Percentiles rank a stretch among this genome's conserved stretches.
These are phyloP conservation scores for Cladosporium phlei DNA, from an alignment of 2,329 filamentous ascomycete species.

Conservation along the genomic window DNA sequence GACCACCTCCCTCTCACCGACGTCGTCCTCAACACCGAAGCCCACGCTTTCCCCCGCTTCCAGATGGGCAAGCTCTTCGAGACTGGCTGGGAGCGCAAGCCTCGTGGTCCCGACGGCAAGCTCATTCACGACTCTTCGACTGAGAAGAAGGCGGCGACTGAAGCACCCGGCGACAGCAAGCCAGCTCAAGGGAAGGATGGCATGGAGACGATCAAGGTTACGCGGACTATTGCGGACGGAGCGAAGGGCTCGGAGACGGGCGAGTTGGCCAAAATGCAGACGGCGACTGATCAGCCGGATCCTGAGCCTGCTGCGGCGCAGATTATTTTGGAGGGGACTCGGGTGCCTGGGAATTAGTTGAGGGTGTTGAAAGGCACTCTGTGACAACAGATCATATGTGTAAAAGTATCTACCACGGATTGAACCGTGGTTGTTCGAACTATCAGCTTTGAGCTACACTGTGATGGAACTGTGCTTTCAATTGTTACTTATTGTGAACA, in stretches of 20 bases:
- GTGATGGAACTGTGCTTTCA: no score
- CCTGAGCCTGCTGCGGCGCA: background rate
- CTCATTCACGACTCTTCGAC: slow-evolving; percentile 14
- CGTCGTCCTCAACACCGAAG: slow-evolving; percentile 93
- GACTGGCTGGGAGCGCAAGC: slow-evolving; percentile 75
- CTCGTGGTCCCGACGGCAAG: slow-evolving; percentile 40
- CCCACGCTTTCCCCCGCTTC: slow-evolving; percentile 83
- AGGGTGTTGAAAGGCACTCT: no score
- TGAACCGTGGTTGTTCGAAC: no score
- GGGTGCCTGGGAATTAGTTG: background rate
- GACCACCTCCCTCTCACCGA: slow-evolving; percentile 80
- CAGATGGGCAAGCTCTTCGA: slow-evolving; percentile 71
- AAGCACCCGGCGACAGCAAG: slow-evolving; percentile 8
- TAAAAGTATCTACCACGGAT: no score
- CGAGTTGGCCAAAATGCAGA: slow-evolving; percentile 11
- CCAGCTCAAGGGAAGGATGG: slow-evolving; percentile 13
- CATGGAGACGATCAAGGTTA: slow-evolving; percentile 20
- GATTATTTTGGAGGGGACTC: slow-evolving; percentile 2
- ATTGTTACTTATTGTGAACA: no score
- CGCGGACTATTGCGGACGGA: slow-evolving; percentile 18
- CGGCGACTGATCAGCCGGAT: slow-evolving; percentile 5
- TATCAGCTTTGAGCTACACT: no score
- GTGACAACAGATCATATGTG: no score
- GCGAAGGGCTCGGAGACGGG: slow-evolving; percentile 7
- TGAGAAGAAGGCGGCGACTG: background rate